Base-by-base conservation (phyloP, 2,329 filamentous ascomycete genomes). In the Sporothrix variecibatus region DNA sequence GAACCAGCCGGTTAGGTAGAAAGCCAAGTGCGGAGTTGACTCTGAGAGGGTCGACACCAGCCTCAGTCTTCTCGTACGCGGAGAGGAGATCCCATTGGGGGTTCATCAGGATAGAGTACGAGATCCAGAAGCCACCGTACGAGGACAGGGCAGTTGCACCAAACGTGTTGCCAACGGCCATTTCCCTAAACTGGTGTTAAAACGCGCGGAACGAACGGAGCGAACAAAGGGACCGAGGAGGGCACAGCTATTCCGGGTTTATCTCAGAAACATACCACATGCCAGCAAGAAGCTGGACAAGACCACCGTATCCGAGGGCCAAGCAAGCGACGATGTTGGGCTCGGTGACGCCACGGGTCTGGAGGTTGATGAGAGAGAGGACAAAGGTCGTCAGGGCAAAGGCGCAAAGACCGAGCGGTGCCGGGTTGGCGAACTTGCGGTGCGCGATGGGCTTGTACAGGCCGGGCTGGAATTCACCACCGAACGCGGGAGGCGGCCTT, bases 361-460 rank as follows among this genome's bases (percentile, higher is more conserved):
- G 85, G 82, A 94, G 86, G 84, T 95, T 95, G 83, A 95, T 86
- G 78, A 88, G 85, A 40, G 91, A 93, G 68, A 95, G 87, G 51
- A 95, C 89, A 81, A 95, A 95, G 15, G 93, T 95, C 72, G 93
- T 95, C 80, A 95, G 86, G 76, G 93, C 93, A 85, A 95, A 95
- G 81, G 92, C 93, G 76, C 86, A 89, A 68, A 95, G 89, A 76
- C 93, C 93, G 53, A 95, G 87, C 40, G 93, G 93, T 72, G 91
- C 92, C 4, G 93, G 93, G 83, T 95, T 95, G 84, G 88, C 93
- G 82, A 95, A 89, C 85, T 93, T 92, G 83, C 91, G 90, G 81
- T 89, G 87, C 82, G 89, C 88, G 71, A 85, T 84, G 9, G 90
- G 85, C 82, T 87, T 89, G 86, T 91, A 88, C 62, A 87, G 82